A percentile compares a stretch with the other conserved stretches of the same genome.
Evolutionary conservation across 495 filamentous ascomycete genomes (phyloP).

Genomic region (Cercophora newfieldiana): DNA sequence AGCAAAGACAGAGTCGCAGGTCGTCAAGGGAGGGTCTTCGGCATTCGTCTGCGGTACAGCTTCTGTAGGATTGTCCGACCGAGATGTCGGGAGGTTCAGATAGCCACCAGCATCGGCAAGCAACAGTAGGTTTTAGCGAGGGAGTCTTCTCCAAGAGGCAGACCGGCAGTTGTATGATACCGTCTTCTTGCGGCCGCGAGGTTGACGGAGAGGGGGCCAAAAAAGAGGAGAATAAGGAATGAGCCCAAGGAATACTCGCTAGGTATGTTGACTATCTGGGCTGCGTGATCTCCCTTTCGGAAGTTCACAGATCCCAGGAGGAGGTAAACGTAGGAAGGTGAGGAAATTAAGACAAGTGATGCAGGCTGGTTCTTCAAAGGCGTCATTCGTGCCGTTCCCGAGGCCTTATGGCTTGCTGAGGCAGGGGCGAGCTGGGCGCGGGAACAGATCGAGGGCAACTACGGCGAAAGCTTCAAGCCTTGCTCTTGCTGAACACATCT

Average conservation of each 20-base stretch:
- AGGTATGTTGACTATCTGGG: not conserved
- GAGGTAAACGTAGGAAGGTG: not conserved
- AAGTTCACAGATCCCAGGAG: not conserved
- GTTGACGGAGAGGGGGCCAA: not conserved
- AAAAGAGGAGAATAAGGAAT: not conserved
- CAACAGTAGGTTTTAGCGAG: not conserved
- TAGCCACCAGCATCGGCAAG: not conserved
- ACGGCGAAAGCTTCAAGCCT: not conserved
- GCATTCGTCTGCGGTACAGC: too few relatives aligned
- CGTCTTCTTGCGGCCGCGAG: not conserved
- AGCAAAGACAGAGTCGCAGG: not conserved
- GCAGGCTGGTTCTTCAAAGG: not conserved
- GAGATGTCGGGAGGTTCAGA: not conserved
- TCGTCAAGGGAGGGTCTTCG: too few relatives aligned
- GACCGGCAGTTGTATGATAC: not conserved
- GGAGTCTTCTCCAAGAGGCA: not conserved
- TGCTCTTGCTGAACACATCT: not conserved
- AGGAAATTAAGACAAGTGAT: not conserved
- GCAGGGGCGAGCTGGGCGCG: too few relatives aligned
- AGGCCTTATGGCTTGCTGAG: not conserved
- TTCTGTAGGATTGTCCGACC: too few relatives aligned
- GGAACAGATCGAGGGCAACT: not conserved
- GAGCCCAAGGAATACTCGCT: not conserved
- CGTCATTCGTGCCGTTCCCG: not conserved
- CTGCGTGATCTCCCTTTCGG: not conserved